Conservation (phyloP, 129 eudicot genomes). For the Deinandra increscens region DNA sequence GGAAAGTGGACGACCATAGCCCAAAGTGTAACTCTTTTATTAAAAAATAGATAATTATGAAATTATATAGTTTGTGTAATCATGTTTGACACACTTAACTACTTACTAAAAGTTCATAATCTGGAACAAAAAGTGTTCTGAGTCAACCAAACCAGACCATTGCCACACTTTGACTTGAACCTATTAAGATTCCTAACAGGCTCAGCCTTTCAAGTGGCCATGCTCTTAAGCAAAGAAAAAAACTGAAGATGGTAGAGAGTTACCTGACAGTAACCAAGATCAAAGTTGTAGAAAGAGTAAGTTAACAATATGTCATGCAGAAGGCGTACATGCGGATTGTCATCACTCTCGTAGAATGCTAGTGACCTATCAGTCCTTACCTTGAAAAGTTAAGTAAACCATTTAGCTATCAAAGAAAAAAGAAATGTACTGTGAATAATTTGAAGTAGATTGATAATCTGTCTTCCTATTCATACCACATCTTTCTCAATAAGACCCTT, state of each 20-base stretch:
- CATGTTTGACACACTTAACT: neutral
- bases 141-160: neutral
- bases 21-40: neutral
- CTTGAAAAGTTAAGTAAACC: slow-evolving; percentile 36
- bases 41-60: no score
- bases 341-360: slow-evolving; percentile 86
- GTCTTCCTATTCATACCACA: slow-evolving; percentile 30
- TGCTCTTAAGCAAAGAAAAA: neutral
- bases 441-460: neutral
- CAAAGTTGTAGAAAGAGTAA: slow-evolving; percentile 92
- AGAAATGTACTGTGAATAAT: neutral
- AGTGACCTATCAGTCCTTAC: slow-evolving; percentile 95
- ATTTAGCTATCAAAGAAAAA: neutral
- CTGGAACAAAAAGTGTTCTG: neutral
- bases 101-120: neutral
- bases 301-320: slow-evolving; percentile 79
- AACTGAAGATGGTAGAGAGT: neutral
- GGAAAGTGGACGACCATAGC: neutral
- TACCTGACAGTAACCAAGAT: slow-evolving; percentile 99
- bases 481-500: slow-evolving; percentile 42
- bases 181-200: neutral
- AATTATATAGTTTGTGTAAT: neutral
- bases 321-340: slow-evolving; percentile 74
- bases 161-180: neutral
- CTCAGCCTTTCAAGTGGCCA: slow-evolving; percentile 9